These are phyloP conservation scores for Talaromyces albobiverticillius DNA, from an alignment of 2,329 filamentous ascomycete genomes.

Conservation along the genomic window DNA sequence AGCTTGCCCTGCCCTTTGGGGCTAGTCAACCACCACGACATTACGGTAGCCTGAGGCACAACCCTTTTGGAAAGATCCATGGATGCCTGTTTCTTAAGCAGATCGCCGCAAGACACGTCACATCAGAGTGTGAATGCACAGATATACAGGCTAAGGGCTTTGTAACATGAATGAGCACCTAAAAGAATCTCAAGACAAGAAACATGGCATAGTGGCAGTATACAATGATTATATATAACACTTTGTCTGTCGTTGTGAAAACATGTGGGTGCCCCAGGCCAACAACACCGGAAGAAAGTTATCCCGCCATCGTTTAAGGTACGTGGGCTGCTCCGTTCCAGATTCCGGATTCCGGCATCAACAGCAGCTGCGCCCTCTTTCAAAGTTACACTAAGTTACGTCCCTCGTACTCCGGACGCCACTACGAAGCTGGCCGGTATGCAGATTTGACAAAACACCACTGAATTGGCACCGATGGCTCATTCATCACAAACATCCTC, in stretches of 20 bases:
- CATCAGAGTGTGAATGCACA: no score
- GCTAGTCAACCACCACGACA: background rate
- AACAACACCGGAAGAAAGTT: background rate
- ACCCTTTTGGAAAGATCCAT: background rate
- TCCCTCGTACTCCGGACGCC: background rate
- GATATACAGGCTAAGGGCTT: no score
- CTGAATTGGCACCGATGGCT: constrained; percentile 3
- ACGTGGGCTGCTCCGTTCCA: background rate
- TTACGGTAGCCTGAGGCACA: constrained; percentile 1
- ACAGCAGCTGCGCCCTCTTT: background rate
- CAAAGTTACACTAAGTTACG: no score
- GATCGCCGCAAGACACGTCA: no score
- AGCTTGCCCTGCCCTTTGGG: constrained; percentile 4
- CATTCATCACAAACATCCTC: background rate
- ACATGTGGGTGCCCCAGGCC: no score
- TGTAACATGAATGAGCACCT: no score
- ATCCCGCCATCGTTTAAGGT: background rate
- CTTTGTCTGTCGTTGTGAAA: no score
- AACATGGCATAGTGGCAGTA: no score
- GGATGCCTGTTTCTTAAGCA: background rate
- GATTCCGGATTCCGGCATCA: background rate
- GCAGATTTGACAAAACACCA: background rate
- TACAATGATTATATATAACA: no score
- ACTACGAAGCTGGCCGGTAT: constrained; percentile 1
- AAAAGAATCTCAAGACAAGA: no score